These are phyloP conservation scores for Dendrobium catenatum DNA, from an alignment of 106 monocot species.

Conservation along the genomic window DNA sequence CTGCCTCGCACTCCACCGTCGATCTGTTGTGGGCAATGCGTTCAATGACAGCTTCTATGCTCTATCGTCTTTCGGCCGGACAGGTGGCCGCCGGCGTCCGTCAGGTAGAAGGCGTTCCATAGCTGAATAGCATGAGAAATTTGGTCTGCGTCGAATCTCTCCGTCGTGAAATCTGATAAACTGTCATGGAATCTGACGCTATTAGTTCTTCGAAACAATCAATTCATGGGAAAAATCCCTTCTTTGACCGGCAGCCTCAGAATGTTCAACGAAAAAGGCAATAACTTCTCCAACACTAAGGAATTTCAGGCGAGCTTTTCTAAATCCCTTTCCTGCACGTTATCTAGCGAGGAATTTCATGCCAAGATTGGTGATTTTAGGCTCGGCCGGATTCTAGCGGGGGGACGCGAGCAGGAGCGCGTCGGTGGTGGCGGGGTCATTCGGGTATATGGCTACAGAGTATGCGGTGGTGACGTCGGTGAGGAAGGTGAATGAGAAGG, in stretches of 20 bases:
- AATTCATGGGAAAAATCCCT: constrained; percentile 56
- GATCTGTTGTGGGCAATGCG: too few species aligned
- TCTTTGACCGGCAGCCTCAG: constrained; percentile 9
- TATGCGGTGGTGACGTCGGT: constrained; percentile 18
- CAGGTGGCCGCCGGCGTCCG: too few species aligned
- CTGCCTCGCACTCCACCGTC: too few species aligned
- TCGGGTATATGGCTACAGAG: constrained; percentile 73
- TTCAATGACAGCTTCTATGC: too few species aligned
- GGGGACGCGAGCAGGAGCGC: constrained; percentile 39
- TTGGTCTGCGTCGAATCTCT: constrained; percentile 45
- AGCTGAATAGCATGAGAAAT: constrained; percentile 5
- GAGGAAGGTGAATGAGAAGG: constrained; percentile 48
- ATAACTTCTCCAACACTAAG: constrained; percentile 32
- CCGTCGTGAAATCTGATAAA: constrained; percentile 23
- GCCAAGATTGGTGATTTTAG: constrained; percentile 58
- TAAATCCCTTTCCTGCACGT: constrained; percentile 17
- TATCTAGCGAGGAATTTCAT: constrained; percentile 30
- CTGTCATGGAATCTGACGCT: constrained; percentile 40
- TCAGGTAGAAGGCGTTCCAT: too few species aligned
- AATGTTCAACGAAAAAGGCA: constrained; percentile 37
- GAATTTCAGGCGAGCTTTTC: constrained; percentile 23
- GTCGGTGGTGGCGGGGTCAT: constrained; percentile 43
- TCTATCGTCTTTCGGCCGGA: too few species aligned
- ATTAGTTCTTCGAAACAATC: constrained; percentile 43
- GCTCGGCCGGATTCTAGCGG: constrained; percentile 35